A percentile compares a stretch with the other conserved stretches of the same genome.
These are phyloP conservation scores for Trichoderma asperelloides DNA, from an alignment of 495 filamentous ascomycete species.

Conservation along the genomic window DNA sequence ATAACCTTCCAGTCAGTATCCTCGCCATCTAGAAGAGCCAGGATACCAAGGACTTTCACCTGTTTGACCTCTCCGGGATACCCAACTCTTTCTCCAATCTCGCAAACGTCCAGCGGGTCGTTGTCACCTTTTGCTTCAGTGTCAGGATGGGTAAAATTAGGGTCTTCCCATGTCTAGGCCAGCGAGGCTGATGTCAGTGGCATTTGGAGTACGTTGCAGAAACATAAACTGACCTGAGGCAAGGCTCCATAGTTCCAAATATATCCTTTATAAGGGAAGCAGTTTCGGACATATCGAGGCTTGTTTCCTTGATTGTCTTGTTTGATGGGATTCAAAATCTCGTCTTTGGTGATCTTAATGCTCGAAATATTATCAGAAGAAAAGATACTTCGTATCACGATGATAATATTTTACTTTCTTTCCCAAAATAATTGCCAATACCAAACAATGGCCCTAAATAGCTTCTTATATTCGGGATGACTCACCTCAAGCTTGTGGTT, in stretches of 20 bases:
- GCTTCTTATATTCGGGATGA: conserved; percentile 8
- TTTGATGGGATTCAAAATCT: conserved; percentile 95
- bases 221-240: conserved; percentile 60
- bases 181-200: not conserved
- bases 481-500: conserved; percentile 97
- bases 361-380: conserved; percentile 16
- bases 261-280: conserved; percentile 99
- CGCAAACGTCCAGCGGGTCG: conserved; percentile 97
- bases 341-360: conserved; percentile 85
- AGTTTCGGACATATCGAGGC: conserved; percentile 97
- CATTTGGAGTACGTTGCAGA: not conserved
- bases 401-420: not conserved
- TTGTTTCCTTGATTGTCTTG: conserved; percentile 82
- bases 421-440: too few relatives aligned
- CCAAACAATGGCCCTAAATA: too few relatives aligned
- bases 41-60: conserved; percentile 97
- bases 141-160: conserved; percentile 87
- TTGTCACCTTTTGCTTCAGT: conserved; percentile 99
- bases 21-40: conserved; percentile 97
- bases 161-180: conserved; percentile 92
- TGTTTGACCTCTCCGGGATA: conserved; percentile 95
- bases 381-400: not conserved
- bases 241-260: conserved; percentile 99
- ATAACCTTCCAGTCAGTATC: conserved; percentile 99
- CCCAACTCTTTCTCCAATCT: conserved; percentile 95